Evolutionary conservation across 495 filamentous ascomycete genomes (phyloP).

Genomic region (Penicillium lividum): DNA sequence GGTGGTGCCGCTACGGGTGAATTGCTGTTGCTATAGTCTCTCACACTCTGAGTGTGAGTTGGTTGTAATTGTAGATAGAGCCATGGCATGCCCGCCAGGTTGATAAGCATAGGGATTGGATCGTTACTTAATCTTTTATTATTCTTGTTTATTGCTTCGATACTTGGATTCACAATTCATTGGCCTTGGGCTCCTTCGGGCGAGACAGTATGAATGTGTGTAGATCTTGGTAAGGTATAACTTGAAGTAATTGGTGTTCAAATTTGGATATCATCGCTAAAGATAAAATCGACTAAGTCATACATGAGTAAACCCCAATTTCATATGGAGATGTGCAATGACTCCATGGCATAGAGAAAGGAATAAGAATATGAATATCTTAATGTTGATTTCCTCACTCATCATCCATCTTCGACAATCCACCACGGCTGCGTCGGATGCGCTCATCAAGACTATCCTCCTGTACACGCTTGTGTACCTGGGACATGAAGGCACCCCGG

Average conservation of each 20-base stretch:
- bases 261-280: constrained; percentile 8
- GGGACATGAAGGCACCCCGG: constrained; percentile 41
- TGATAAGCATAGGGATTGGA: constrained; percentile 11
- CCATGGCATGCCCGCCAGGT: constrained; percentile 8
- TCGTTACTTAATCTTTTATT: constrained; percentile 6
- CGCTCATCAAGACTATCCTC: constrained; percentile 47
- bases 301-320: not conserved
- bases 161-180: not conserved
- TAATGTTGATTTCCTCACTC: not conserved
- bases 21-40: constrained; percentile 45
- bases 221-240: not conserved
- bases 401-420: constrained; percentile 39
- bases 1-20: constrained; percentile 52
- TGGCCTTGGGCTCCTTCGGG: not conserved
- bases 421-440: constrained; percentile 43
- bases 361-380: not conserved
- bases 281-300: not conserved
- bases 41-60: not conserved
- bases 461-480: constrained; percentile 41
- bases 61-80: constrained; percentile 32
- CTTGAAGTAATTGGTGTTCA: not conserved
- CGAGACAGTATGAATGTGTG: not conserved
- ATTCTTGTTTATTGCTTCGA: not conserved
- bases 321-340: not conserved
- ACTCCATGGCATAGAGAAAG: not conserved